These are phyloP conservation scores for Eucalyptus paniculata DNA, from an alignment of 345 rosid species.

Conservation along the genomic window DNA sequence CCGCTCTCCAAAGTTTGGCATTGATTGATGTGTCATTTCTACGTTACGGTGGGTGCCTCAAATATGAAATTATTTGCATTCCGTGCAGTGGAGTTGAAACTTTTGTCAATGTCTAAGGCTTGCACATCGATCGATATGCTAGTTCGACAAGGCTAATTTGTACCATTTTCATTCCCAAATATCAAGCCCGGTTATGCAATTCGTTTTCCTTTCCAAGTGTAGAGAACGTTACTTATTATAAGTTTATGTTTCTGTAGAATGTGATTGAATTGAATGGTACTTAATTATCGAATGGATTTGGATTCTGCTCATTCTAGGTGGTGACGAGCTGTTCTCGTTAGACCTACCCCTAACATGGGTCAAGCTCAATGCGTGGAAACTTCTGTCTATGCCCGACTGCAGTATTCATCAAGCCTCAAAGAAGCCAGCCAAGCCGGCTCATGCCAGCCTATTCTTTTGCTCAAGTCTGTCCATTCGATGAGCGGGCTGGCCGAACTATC, in stretches of 20 bases:
- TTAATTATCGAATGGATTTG: not conserved
- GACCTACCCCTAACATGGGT: not conserved
- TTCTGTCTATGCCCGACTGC: not conserved
- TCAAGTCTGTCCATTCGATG: not conserved
- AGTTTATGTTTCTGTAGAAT: not conserved
- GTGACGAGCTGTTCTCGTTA: not conserved
- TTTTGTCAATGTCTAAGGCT: not conserved
- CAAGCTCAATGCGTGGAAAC: not conserved
- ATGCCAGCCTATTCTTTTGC: not conserved
- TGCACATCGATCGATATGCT: not conserved
- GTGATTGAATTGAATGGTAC: not conserved
- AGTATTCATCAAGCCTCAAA: not conserved
- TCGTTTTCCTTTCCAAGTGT: not conserved
- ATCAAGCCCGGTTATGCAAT: not conserved
- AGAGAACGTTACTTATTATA: not conserved
- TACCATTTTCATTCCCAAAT: not conserved
- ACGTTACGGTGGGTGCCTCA: not conserved
- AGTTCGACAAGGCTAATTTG: not conserved
- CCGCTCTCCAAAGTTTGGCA: not conserved
- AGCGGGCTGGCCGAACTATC: not conserved
- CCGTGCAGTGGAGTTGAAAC: not conserved
- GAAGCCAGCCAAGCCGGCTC: not conserved
- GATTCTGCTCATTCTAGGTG: not conserved
- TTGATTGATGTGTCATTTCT: not conserved
- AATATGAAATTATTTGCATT: not conserved